Conservation (phyloP, 2,329 filamentous ascomycete genomes). For the Penicillium aurantiogriseum region DNA sequence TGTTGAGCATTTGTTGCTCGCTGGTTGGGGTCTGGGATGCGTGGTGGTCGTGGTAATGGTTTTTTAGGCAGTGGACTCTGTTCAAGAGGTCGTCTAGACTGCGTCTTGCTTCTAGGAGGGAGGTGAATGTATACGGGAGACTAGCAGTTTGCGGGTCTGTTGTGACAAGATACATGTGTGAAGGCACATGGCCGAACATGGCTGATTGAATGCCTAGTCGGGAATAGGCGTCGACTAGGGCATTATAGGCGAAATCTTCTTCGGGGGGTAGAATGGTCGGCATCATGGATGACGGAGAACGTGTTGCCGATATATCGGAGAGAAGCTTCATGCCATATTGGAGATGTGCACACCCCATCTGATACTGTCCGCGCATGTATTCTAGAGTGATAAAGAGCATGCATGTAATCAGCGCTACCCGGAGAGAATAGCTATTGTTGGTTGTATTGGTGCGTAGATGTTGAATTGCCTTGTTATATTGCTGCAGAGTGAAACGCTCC, state of each 20-base stretch:
- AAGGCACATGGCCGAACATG: slow-evolving; percentile 26
- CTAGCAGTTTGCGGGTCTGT: slow-evolving; percentile 11
- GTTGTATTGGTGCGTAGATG: slow-evolving; percentile 32
- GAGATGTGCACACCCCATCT: slow-evolving; percentile 31
- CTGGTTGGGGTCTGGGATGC: not conserved
- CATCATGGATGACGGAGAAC: slow-evolving; percentile 10
- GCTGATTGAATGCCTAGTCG: slow-evolving; percentile 30
- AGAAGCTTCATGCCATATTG: slow-evolving; percentile 33
- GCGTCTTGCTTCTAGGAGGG: slow-evolving; percentile 18
- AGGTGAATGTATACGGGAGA: slow-evolving; percentile 15
- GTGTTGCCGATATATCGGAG: slow-evolving; percentile 11
- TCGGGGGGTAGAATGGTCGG: slow-evolving; percentile 9
- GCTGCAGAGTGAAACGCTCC: slow-evolving; percentile 37
- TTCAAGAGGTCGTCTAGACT: slow-evolving; percentile 23
- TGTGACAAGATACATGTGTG: slow-evolving; percentile 13
- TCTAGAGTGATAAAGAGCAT: slow-evolving; percentile 45
- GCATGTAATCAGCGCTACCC: slow-evolving; percentile 44
- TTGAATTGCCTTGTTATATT: slow-evolving; percentile 43
- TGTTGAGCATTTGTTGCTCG: slow-evolving; percentile 2
- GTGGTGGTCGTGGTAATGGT: not conserved
- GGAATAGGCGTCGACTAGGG: slow-evolving; percentile 27
- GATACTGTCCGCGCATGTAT: slow-evolving; percentile 36
- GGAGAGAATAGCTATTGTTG: slow-evolving; percentile 27
- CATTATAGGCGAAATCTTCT: slow-evolving; percentile 21
- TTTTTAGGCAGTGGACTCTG: slow-evolving; percentile 17